Evolutionary conservation across 768 basidiomycete genomes (phyloP), one percentile per base, ranked within the genome.

Genomic region (Leccinum sublutescens): DNA sequence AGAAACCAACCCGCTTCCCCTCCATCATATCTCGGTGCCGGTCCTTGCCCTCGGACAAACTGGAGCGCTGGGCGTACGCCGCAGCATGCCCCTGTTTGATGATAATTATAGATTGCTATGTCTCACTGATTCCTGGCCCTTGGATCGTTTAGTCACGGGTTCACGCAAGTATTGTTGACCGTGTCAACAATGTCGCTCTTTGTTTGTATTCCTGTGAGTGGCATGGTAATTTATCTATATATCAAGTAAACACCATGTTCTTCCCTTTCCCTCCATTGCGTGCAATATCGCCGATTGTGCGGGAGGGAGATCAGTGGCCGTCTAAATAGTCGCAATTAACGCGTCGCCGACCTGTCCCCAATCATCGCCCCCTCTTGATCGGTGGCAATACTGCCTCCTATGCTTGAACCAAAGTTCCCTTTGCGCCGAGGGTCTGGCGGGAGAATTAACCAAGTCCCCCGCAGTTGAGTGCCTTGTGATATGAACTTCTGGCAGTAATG

Each of bases 311-410:
- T 49, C 23, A 23, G 48, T 40, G 53, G 59, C 25, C 54, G 27
- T 54, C 55, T 19, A 52, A 64, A 49, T 11, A 23, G 50, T 59
- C 65, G 66, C 63, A 50, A 38, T 64, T 66, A 58, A 51, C 25
- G 68, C 60, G 61, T 58, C 63, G 65, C 70, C 70, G 61, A 68
- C 60, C 43, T 68, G 68, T 68, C 68, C 53, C 68, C 70, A 62
- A 69, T 58, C 65, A 68, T 60, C 11, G 48, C 55, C 60, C 15
- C 23, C 11, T 53, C 50, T 29, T 64, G 68, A 71, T 71, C 70
- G 68, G 68, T 31, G 50, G 55, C 51, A 72, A 66, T 68, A 61
- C 36, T 47, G 43, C 50, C 27, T 61, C 54, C 57, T 47, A 54
- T 55, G 57, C 61, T 58, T 50, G 58, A 51, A 40, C 31, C 9